Evolutionary conservation across 2,329 filamentous ascomycete genomes (phyloP).

Genomic region (Tolypocladium tropicale): DNA sequence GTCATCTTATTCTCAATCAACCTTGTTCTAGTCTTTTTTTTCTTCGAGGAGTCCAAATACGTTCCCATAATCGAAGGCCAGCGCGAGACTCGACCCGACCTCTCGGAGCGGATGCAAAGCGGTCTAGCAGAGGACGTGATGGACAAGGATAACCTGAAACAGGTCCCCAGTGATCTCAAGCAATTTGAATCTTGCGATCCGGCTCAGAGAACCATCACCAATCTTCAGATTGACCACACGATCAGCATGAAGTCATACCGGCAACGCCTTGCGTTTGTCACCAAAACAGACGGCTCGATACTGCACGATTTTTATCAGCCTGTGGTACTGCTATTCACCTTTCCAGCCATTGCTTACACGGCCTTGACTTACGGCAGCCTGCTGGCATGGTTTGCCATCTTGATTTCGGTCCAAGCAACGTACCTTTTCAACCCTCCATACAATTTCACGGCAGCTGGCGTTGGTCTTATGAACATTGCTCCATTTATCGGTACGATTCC

Average conservation of each 20-base stretch:
- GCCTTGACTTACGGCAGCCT: conserved; percentile 27
- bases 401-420: conserved; percentile 5
- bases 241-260: conserved; percentile 8
- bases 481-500: conserved; percentile 26
- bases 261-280: conserved; percentile 11
- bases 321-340: conserved; percentile 6
- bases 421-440: conserved; percentile 19
- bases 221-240: neutral
- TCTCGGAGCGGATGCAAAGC: neutral
- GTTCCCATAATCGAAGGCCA: neutral
- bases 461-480: conserved; percentile 16
- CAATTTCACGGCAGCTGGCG: conserved; percentile 12
- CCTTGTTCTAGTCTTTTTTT: conserved; percentile 1
- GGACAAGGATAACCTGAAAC: neutral
- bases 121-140: neutral
- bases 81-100: too few species aligned
- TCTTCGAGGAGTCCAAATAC: conserved; percentile 6
- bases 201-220: neutral
- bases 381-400: conserved; percentile 24
- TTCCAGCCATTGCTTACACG: conserved; percentile 25
- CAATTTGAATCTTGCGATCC: neutral
- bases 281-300: conserved; percentile 7
- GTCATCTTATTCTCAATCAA: conserved; percentile 2
- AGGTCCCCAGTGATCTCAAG: neutral
- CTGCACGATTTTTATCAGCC: conserved; percentile 6